These are phyloP conservation scores for Monosporascus sp. DNA, from an alignment of 2,329 filamentous ascomycete genomes.

Conservation along the genomic window DNA sequence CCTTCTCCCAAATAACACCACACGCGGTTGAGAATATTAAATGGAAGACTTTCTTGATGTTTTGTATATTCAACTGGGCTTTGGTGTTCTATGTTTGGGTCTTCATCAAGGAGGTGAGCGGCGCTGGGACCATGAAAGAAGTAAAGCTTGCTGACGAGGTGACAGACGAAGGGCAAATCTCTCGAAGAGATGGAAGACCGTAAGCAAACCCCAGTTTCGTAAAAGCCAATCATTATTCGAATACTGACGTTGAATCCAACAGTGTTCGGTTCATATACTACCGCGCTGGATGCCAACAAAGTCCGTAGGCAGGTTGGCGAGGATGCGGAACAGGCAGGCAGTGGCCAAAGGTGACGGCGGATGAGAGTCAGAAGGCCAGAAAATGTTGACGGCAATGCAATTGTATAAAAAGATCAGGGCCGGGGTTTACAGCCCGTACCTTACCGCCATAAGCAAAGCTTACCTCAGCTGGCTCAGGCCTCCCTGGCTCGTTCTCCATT, in stretches of 20 bases:
- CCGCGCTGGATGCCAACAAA: background rate
- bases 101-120: constrained; percentile 31
- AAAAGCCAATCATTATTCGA: background rate
- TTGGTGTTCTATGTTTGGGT: constrained; percentile 38
- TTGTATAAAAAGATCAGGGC: too few species aligned
- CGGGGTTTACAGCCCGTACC: too few species aligned
- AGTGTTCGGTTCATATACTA: constrained; percentile 2
- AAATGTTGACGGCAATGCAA: too few species aligned
- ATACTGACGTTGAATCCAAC: background rate
- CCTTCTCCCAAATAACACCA: constrained; percentile 42
- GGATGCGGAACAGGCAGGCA: background rate
- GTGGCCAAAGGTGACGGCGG: too few species aligned
- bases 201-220: constrained; percentile 6
- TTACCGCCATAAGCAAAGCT: too few species aligned
- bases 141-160: background rate
- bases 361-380: too few species aligned
- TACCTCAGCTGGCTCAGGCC: too few species aligned
- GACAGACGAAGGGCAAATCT: constrained; percentile 32
- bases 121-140: background rate
- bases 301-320: background rate
- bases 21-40: constrained; percentile 40
- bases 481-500: too few species aligned
- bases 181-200: constrained; percentile 35
- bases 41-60: constrained; percentile 45
- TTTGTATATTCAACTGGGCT: constrained; percentile 41